Evolutionary conservation across 2,329 filamentous ascomycete genomes (phyloP), one percentile per base, ranked within the genome.

Genomic region (Cephalotrichum gorgonifer): DNA sequence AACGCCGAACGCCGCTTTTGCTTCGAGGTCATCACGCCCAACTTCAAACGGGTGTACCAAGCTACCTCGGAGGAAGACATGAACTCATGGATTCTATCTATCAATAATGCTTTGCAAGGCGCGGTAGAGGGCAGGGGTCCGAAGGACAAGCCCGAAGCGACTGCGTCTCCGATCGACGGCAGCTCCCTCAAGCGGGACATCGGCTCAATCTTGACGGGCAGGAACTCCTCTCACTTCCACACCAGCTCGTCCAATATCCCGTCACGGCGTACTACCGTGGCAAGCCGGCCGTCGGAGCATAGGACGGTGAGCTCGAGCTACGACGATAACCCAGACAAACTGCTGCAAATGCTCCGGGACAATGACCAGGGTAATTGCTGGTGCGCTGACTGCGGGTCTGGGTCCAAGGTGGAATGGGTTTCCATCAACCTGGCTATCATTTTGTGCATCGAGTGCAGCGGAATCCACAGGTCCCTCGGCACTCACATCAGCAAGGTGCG

Each of bases 401-500:
- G 86, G 30, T 79, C 83, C 60, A 97, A 96, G 69, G 90, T 95
- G 22, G 93, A 98, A 65, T 98, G 93, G 93, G 93, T 97, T 26
- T 97, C 93, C 0, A 95, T 98, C 67, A 98, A 98, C 59, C 75
- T 98, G 4, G 93, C 88, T 43, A 95, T 98, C 52, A 84, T 98
- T 48, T 77, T 98, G 20, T 98, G 93, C 69, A 96, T 96, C 62
- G 91, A 98, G 65, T 98, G 93, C 68, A 95, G 90, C 62, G 93
- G 93, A 54, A 96, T 98, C 53, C 93, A 98, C 66, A 83, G 93
- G 39, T 97, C 91, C 1, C 76, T 98, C 3, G 93, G 93, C 12
- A 98, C 93, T 2, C 93, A 98, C 64, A 96, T 98, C 61, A 95
- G 89, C 65, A 98, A 98, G 69, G 82, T 98, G 38, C 86, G 93